Evolutionary conservation across 441 rosid genomes (phyloP).

Genomic region (Arabidopsis hybrid): DNA sequence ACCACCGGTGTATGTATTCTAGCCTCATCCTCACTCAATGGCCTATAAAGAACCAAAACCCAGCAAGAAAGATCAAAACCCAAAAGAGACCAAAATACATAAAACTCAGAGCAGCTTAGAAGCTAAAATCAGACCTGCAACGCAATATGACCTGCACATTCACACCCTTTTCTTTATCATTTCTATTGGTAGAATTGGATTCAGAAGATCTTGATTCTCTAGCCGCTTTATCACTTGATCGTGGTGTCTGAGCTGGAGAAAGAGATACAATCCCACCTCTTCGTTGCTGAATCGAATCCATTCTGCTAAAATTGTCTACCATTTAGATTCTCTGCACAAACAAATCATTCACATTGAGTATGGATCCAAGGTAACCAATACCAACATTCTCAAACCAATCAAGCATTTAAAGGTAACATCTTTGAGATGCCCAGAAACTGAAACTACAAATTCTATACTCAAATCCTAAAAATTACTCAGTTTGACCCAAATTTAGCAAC

Average conservation of each 20-base stretch:
- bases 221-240: constrained; percentile 80
- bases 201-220: constrained; percentile 89
- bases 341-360: constrained; percentile 15
- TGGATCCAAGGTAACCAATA: constrained; percentile 20
- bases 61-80: constrained; percentile 18
- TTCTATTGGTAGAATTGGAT: constrained; percentile 53
- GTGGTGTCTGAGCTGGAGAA: constrained; percentile 92
- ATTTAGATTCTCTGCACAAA: constrained; percentile 35
- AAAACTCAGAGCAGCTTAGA: neutral
- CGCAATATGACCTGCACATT: constrained; percentile 96
- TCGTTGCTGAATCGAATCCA: constrained; percentile 74
- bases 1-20: constrained; percentile 83
- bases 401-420: neutral
- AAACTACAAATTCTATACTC: neutral
- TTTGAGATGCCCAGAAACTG: constrained; percentile 7
- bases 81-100: constrained; percentile 4
- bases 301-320: constrained; percentile 46
- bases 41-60: constrained; percentile 53
- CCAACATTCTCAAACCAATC: constrained; percentile 14
- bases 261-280: constrained; percentile 72
- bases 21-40: constrained; percentile 89
- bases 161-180: constrained; percentile 91
- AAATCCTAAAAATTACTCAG: neutral
- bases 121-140: constrained; percentile 67
- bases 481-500: constrained; percentile 40